A percentile compares a stretch with the other conserved stretches of the same genome.
Conservation (phyloP, 2,329 filamentous ascomycete species). For the Didymella arachidicola region DNA sequence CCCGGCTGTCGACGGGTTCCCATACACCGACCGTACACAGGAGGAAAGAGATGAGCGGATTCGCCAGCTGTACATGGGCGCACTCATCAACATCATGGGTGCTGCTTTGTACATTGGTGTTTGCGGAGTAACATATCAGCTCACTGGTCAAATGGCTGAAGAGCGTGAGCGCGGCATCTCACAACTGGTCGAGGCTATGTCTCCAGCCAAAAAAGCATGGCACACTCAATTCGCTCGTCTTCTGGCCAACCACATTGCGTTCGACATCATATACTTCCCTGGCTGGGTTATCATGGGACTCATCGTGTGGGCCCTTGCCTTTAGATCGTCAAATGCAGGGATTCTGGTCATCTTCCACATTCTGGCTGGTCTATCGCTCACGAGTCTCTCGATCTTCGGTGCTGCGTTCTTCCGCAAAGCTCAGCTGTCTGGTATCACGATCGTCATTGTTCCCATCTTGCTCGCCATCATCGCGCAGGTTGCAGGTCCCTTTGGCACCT, state of each 20-base stretch:
- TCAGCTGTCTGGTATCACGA: constrained; percentile 84
- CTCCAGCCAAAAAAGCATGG: constrained; percentile 77
- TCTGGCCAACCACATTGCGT: constrained; percentile 79
- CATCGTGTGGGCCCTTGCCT: constrained; percentile 69
- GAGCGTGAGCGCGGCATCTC: constrained; percentile 89
- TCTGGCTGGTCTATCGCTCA: constrained; percentile 76
- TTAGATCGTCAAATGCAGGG: constrained; percentile 53
- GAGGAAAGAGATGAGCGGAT: constrained; percentile 72
- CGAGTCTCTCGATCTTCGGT: constrained; percentile 81
- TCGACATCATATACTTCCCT: constrained; percentile 79
- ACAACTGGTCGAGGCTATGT: constrained; percentile 89
- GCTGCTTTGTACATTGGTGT: constrained; percentile 82
- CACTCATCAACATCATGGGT: constrained; percentile 77
- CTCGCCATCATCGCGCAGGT: constrained; percentile 85
- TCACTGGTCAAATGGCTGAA: constrained; percentile 83
- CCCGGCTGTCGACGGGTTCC: constrained; percentile 66
- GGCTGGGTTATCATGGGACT: constrained; percentile 81
- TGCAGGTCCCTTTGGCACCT: constrained; percentile 67
- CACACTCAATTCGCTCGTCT: constrained; percentile 80
- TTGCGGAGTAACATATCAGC: constrained; percentile 83
- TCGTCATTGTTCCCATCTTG: constrained; percentile 75
- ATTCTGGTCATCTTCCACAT: constrained; percentile 70
- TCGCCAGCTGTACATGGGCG: constrained; percentile 72
- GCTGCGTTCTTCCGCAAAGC: constrained; percentile 86
- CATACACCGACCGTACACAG: constrained; percentile 76